phyloP scores from a whole-genome alignment of 352 stramenopile genomes.

The Blastocystis sp. region DNA sequence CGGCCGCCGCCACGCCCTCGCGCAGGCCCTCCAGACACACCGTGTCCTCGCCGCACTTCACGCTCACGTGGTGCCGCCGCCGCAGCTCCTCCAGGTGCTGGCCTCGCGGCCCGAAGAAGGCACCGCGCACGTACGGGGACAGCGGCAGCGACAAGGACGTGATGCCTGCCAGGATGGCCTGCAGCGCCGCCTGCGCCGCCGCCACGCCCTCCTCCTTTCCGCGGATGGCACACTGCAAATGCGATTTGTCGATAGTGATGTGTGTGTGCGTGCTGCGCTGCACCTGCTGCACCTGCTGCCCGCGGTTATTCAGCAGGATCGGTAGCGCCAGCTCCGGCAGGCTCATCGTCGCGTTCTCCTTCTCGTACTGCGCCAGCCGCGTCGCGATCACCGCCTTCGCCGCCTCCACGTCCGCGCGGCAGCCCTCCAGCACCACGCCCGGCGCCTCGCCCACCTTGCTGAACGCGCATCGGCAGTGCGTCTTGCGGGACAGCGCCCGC shows the following conservation, averaged over 20 bases:
- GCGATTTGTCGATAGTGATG: neutral
- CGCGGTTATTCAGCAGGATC: neutral
- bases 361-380: slow-evolving; percentile 1
- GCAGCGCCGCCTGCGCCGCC: neutral
- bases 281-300: neutral
- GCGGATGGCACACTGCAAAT: neutral
- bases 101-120: neutral
- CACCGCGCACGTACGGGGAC: neutral
- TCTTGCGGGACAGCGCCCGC: neutral
- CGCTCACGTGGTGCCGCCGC: neutral
- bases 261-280: neutral
- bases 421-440: neutral
- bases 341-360: neutral
- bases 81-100: neutral
- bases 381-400: neutral
- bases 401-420: neutral
- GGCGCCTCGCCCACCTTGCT: neutral
- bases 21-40: neutral
- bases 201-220: neutral
- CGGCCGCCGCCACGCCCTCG: neutral
- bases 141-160: neutral
- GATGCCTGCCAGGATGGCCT: neutral
- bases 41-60: neutral
- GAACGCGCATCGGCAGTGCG: neutral
- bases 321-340: slow-evolving; percentile 1